A percentile compares a stretch with the other conserved stretches of the same genome.
phyloP scores from a whole-genome alignment of 2,329 filamentous ascomycete species.

The Cytospora schulzeri region DNA sequence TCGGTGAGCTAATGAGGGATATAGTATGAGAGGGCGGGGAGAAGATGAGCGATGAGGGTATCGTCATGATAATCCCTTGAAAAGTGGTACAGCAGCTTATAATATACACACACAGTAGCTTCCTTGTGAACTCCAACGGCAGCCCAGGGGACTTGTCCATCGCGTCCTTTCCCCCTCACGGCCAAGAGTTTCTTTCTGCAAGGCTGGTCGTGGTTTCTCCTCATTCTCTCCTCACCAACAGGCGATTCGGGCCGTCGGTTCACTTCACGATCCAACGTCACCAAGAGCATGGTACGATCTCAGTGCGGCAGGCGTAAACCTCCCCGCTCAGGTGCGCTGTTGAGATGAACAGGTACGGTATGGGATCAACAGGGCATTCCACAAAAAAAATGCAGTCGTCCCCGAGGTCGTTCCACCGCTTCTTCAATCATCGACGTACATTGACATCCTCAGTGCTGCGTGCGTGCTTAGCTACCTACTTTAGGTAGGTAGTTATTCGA shows the following conservation, averaged over 20 bases:
- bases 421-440: background rate
- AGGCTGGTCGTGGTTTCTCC: background rate
- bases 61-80: background rate
- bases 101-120: background rate
- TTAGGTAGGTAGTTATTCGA: no score
- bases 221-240: background rate
- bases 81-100: background rate
- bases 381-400: no score
- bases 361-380: background rate
- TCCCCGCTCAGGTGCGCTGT: background rate
- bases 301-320: background rate
- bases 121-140: background rate
- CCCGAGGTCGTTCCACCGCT: no score
- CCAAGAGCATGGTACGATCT: background rate
- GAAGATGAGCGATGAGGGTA: background rate
- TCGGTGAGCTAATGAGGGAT: background rate
- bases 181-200: background rate
- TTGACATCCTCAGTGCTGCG: background rate
- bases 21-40: no score
- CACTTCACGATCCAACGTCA: background rate
- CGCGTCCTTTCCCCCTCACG: background rate
- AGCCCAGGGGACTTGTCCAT: no score
- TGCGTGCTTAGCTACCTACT: no score
- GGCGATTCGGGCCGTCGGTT: background rate
- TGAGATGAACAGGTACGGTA: background rate